These are phyloP conservation scores for Kondoa subrosea DNA, from an alignment of 768 basidiomycete genomes.

Conservation along the genomic window DNA sequence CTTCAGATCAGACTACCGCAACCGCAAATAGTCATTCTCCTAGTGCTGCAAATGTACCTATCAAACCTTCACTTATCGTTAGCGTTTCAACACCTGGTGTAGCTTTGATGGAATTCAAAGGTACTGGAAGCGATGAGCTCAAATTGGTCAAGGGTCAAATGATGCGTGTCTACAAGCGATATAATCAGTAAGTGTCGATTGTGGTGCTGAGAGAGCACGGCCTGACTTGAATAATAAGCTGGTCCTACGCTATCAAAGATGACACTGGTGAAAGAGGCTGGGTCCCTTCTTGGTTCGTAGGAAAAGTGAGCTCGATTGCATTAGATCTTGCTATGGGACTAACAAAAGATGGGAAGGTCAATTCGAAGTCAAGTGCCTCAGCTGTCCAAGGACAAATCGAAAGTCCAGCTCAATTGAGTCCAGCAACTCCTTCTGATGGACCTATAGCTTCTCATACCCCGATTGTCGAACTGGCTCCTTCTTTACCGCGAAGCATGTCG, in stretches of 20 bases:
- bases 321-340: background rate
- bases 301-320: constrained; percentile 8
- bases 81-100: constrained; percentile 96
- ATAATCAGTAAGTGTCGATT: constrained; percentile 87
- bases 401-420: background rate
- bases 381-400: too few relatives aligned
- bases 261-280: constrained; percentile 85
- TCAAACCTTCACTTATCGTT: constrained; percentile 75
- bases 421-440: background rate
- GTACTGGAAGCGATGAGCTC: constrained; percentile 83
- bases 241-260: constrained; percentile 59
- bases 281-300: constrained; percentile 84
- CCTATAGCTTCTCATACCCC: background rate
- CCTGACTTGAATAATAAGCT: background rate
- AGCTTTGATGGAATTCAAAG: constrained; percentile 88
- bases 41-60: constrained; percentile 48
- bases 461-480: background rate
- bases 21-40: too few relatives aligned
- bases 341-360: background rate
- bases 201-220: constrained; percentile 17
- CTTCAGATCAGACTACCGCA: constrained; percentile 20
- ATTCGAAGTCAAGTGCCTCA: too few relatives aligned
- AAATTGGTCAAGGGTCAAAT: constrained; percentile 74
- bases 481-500: background rate
- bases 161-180: constrained; percentile 85